These are phyloP conservation scores for Solanum neorickii DNA, from an alignment of 257 asterid species.

Conservation along the genomic window DNA sequence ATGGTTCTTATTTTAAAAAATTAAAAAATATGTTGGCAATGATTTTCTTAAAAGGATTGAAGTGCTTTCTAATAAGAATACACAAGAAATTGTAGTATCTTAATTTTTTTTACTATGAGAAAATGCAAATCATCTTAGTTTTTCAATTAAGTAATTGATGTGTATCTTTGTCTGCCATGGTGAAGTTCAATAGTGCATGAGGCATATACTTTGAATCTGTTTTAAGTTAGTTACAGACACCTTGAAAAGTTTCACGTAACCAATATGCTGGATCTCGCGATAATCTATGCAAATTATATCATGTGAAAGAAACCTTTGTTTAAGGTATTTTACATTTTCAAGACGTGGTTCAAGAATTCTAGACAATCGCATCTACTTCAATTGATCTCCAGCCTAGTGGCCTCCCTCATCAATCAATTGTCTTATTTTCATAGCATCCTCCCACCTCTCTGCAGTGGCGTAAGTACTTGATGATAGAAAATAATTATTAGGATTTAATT, in stretches of 20 bases:
- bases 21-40: too few relatives aligned
- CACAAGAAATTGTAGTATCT: too few relatives aligned
- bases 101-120: too few relatives aligned
- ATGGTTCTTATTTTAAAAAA: background rate
- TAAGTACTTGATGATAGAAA: constrained; percentile 13
- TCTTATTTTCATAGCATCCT: constrained; percentile 15
- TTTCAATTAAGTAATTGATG: too few relatives aligned
- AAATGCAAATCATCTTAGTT: too few relatives aligned
- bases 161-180: too few relatives aligned
- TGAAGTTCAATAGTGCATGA: too few relatives aligned
- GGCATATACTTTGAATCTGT: too few relatives aligned
- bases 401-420: constrained; percentile 14
- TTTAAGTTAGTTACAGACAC: too few relatives aligned
- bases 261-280: background rate
- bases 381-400: constrained; percentile 26
- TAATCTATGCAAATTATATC: background rate
- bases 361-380: constrained; percentile 2
- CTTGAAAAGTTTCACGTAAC: too few relatives aligned
- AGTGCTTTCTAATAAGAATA: too few relatives aligned
- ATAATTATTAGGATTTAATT: constrained; percentile 21
- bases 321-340: background rate
- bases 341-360: background rate
- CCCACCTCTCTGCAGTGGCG: constrained; percentile 26
- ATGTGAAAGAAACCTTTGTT: background rate
- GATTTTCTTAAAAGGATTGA: too few relatives aligned